phyloP scores from a whole-genome alignment of 257 asterid species.

The Vinca minor region DNA sequence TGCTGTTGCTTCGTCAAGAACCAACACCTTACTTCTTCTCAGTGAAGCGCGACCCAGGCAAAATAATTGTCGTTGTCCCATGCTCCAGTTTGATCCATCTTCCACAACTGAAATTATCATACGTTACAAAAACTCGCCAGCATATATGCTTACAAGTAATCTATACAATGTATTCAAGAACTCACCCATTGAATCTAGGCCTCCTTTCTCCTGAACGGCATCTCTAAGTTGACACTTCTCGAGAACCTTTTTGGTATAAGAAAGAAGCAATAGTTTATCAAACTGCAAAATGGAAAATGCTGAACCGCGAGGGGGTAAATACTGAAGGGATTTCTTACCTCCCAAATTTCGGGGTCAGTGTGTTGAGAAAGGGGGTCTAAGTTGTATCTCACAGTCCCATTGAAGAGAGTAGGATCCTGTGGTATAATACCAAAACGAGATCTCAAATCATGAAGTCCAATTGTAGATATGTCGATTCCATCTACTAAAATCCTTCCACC shows the following conservation, averaged over 20 bases:
- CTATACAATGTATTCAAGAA: no score
- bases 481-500: conserved; percentile 87
- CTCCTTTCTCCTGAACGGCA: conserved; percentile 71
- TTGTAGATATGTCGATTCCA: conserved; percentile 59
- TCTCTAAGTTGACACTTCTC: conserved; percentile 86
- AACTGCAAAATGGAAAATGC: neutral
- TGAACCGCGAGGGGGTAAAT: neutral
- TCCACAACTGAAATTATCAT: conserved; percentile 77
- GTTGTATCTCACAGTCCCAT: conserved; percentile 84
- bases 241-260: conserved; percentile 40
- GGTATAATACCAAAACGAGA: conserved; percentile 88
- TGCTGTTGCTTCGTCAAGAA: conserved; percentile 94
- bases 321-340: conserved; percentile 31
- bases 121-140: no score
- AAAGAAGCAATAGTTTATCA: neutral
- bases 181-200: conserved; percentile 74
- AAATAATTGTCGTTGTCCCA: conserved; percentile 87
- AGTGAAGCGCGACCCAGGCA: conserved; percentile 82
- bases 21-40: conserved; percentile 71
- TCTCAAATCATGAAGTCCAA: conserved; percentile 91
- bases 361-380: conserved; percentile 79
- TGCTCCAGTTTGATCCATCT: conserved; percentile 97
- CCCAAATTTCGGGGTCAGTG: conserved; percentile 73
- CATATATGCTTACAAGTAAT: no score
- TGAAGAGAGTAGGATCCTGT: conserved; percentile 94